phyloP scores from a whole-genome alignment of 345 rosid genomes.

The Populus euphratica region DNA sequence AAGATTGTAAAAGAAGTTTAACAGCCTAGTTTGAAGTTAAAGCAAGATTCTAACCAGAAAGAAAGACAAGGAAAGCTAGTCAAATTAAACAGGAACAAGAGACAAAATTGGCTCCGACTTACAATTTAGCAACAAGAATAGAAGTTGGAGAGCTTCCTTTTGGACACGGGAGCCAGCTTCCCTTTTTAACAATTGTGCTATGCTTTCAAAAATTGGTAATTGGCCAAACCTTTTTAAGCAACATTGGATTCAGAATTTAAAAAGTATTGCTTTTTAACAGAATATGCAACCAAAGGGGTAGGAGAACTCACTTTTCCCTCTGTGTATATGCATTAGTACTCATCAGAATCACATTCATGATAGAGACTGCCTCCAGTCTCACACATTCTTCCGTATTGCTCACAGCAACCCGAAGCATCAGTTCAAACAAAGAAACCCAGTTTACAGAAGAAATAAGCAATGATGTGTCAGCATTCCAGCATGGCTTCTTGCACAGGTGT shows the following conservation, averaged over 20 bases:
- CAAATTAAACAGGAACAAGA: conserved; percentile 6
- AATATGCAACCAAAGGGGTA: neutral
- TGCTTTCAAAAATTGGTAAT: conserved; percentile 41
- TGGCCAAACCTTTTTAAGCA: conserved; percentile 49
- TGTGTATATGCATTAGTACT: conserved; percentile 50
- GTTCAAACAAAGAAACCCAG: conserved; percentile 56
- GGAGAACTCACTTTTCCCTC: conserved; percentile 63
- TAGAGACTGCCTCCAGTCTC: conserved; percentile 64
- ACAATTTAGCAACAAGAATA: conserved; percentile 73
- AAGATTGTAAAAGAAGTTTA: neutral
- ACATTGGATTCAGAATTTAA: conserved; percentile 7
- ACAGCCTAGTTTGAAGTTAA: neutral
- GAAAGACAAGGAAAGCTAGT: neutral
- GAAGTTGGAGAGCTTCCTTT: conserved; percentile 61
- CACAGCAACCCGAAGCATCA: conserved; percentile 46
- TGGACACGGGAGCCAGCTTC: conserved; percentile 55
- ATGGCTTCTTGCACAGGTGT: conserved; percentile 24
- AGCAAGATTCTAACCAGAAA: neutral
- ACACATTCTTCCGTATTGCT: conserved; percentile 46
- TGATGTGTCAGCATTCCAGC: conserved; percentile 18
- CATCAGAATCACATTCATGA: conserved; percentile 71
- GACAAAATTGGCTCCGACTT: conserved; percentile 20
- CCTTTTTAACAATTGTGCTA: conserved; percentile 51
- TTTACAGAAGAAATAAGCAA: conserved; percentile 38
- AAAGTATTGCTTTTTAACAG: neutral